Percentiles rank a stretch among this genome's conserved stretches.
phyloP scores from a whole-genome alignment of 169 alveolate genomes.

The Neospora caninum region DNA sequence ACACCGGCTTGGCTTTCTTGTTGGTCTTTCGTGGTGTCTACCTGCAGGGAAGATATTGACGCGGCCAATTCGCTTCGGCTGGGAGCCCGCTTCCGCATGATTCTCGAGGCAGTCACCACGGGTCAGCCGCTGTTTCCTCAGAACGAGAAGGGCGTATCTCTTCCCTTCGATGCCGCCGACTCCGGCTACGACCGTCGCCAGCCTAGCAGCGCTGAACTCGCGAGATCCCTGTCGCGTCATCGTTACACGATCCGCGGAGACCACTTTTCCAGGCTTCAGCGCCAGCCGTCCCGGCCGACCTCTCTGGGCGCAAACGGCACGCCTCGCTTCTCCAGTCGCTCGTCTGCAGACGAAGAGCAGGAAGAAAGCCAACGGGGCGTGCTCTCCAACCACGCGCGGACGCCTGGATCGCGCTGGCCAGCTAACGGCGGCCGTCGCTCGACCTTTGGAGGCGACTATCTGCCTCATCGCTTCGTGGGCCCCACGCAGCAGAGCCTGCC shows the following conservation, averaged over 20 bases:
- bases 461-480: too few species aligned
- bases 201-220: not conserved
- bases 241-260: not conserved
- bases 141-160: not conserved
- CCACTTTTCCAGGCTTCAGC: not conserved
- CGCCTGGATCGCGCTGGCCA: too few species aligned
- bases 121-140: not conserved
- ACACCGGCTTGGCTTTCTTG: not conserved
- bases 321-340: not conserved
- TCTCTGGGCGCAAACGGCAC: not conserved
- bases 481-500: too few species aligned
- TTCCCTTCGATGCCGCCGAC: not conserved
- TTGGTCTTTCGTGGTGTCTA: not conserved
- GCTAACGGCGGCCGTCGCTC: too few species aligned
- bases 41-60: conserved; percentile 12
- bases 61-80: conserved; percentile 21
- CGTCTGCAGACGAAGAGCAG: too few species aligned
- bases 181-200: not conserved
- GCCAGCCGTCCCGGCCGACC: not conserved
- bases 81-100: conserved; percentile 12
- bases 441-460: too few species aligned
- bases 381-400: too few species aligned
- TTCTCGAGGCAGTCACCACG: conserved; percentile 1
- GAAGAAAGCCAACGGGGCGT: too few species aligned
- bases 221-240: not conserved